These are phyloP conservation scores for Penicillium sp. DNA, from an alignment of 2,329 filamentous ascomycete genomes.

Conservation along the genomic window DNA sequence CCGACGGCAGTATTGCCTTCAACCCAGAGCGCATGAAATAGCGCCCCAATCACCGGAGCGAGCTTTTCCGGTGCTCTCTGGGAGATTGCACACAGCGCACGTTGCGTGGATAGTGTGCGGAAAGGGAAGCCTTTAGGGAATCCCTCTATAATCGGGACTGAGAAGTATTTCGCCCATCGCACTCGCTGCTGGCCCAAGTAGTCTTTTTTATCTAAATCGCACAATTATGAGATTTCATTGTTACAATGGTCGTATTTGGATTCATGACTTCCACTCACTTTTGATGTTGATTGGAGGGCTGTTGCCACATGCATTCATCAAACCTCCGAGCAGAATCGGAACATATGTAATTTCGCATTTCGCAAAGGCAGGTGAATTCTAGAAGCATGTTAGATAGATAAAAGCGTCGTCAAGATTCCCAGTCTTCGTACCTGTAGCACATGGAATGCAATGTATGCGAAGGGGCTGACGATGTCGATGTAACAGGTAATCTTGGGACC, in stretches of 20 bases:
- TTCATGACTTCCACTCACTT: conserved; percentile 1
- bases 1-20: conserved; percentile 39
- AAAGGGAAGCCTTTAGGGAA: conserved; percentile 47
- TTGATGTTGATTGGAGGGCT: conserved; percentile 9
- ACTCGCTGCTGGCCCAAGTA: conserved; percentile 48
- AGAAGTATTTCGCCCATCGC: conserved; percentile 48
- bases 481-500: conserved; percentile 9
- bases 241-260: not conserved
- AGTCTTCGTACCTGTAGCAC: conserved; percentile 6
- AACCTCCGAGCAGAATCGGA: conserved; percentile 9
- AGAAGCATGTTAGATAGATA: not conserved
- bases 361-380: conserved; percentile 13
- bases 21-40: conserved; percentile 48
- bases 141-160: conserved; percentile 43
- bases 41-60: conserved; percentile 35
- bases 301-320: conserved; percentile 15
- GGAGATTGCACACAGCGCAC: conserved; percentile 45
- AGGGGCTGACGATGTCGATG: conserved; percentile 14
- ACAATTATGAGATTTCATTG: conserved; percentile 27
- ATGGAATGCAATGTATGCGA: conserved; percentile 13
- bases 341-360: conserved; percentile 12
- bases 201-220: conserved; percentile 48
- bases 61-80: conserved; percentile 38
- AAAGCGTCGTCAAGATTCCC: not conserved
- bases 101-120: conserved; percentile 44